phyloP scores from a whole-genome alignment of 805 yeast genomes.

The Yarrowia deformans region DNA sequence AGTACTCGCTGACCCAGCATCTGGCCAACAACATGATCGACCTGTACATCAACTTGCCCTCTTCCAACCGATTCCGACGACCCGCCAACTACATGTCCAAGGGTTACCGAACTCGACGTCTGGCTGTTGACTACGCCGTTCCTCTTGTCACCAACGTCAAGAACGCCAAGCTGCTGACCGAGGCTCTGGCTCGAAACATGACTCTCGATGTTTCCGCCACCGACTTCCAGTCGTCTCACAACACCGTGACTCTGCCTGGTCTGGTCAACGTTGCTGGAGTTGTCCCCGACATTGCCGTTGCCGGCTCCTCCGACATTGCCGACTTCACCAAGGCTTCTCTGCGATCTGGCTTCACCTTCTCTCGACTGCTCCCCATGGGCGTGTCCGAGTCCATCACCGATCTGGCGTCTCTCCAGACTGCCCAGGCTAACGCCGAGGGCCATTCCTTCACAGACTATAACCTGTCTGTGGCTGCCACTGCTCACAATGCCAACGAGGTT shows the following conservation, averaged over 20 bases:
- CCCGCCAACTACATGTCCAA: constrained; percentile 98
- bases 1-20: constrained; percentile 94
- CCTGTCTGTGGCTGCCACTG: constrained; percentile 82
- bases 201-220: constrained; percentile 69
- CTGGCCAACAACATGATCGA: constrained; percentile 96
- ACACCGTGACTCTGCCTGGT: constrained; percentile 84
- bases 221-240: constrained; percentile 92
- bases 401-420: constrained; percentile 68
- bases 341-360: constrained; percentile 87
- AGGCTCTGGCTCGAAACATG: constrained; percentile 77
- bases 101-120: constrained; percentile 98
- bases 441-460: constrained; percentile 79
- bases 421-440: constrained; percentile 61
- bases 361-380: constrained; percentile 78
- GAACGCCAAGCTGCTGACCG: constrained; percentile 93
- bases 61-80: constrained; percentile 95
- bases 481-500: constrained; percentile 66
- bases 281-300: constrained; percentile 67
- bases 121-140: constrained; percentile 99
- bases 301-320: constrained; percentile 65
- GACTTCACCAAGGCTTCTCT: constrained; percentile 72
- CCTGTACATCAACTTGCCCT: constrained; percentile 94
- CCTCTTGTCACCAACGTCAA: constrained; percentile 98
- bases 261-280: constrained; percentile 81
- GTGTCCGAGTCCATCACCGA: constrained; percentile 70